Evolutionary conservation across 2,329 filamentous ascomycete species (phyloP).

Genomic region (Didymella segeticola): DNA sequence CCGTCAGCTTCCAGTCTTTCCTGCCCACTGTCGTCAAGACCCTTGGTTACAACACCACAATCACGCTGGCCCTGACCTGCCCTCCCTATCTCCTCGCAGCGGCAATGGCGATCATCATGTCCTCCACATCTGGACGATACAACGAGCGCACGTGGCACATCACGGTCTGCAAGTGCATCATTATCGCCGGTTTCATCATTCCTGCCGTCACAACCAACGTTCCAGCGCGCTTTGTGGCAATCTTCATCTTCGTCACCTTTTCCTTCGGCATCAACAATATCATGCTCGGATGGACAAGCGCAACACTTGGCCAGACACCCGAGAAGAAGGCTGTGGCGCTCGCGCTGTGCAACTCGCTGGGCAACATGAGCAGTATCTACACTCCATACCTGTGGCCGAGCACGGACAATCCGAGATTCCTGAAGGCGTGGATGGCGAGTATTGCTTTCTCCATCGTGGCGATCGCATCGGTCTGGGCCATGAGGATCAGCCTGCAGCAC

Average conservation of each 20-base stretch:
- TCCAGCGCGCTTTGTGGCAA: conserved; percentile 35
- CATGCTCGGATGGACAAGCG: conserved; percentile 38
- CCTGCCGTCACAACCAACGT: conserved; percentile 36
- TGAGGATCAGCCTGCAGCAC: conserved; percentile 33
- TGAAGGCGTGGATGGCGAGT: conserved; percentile 39
- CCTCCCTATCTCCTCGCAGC: conserved; percentile 59
- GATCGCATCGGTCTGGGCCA: conserved; percentile 33
- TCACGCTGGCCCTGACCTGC: conserved; percentile 48
- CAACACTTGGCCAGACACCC: conserved; percentile 37
- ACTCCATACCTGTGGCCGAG: conserved; percentile 38
- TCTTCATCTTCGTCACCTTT: conserved; percentile 41
- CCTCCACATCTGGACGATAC: conserved; percentile 58
- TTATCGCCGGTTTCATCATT: conserved; percentile 53
- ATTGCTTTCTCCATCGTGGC: conserved; percentile 34
- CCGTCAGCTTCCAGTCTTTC: conserved; percentile 42
- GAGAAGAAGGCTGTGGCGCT: conserved; percentile 42
- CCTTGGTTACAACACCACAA: conserved; percentile 45
- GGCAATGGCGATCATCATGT: conserved; percentile 54
- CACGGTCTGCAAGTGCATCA: conserved; percentile 50
- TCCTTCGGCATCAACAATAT: conserved; percentile 42
- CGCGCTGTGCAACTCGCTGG: conserved; percentile 37
- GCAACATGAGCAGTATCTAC: conserved; percentile 39
- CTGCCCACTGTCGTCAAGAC: conserved; percentile 47
- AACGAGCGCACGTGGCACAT: conserved; percentile 61
- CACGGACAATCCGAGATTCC: conserved; percentile 31